These are phyloP conservation scores for Rubus parviflorus DNA, from an alignment of 306 rosid species.

Conservation along the genomic window DNA sequence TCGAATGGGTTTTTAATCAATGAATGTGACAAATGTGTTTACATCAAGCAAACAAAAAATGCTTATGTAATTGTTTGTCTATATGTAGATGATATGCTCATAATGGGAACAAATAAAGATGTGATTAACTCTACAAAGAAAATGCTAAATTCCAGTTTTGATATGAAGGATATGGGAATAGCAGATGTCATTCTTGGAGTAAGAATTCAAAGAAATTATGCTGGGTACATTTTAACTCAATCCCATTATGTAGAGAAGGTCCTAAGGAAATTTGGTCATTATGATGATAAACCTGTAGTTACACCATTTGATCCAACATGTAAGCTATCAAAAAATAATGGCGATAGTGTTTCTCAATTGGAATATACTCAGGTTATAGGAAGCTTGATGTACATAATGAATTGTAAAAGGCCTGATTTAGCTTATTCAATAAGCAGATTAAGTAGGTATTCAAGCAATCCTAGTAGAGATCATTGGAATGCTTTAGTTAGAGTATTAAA, in stretches of 20 bases:
- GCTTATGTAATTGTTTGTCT: not conserved
- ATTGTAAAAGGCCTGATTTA: not conserved
- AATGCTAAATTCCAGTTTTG: not conserved
- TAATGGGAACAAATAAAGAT: not conserved
- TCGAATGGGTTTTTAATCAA: not conserved
- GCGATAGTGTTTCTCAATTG: not conserved
- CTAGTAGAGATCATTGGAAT: not conserved
- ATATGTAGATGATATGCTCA: not conserved
- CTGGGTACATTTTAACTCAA: not conserved
- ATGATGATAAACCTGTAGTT: not conserved
- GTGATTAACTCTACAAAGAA: not conserved
- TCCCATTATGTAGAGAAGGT: not conserved
- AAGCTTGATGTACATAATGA: not conserved
- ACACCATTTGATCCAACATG: not conserved
- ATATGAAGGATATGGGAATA: not conserved
- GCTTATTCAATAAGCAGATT: not conserved
- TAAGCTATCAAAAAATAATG: not conserved
- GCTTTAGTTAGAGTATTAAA: not conserved
- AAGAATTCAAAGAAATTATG: not conserved
- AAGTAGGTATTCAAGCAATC: not conserved
- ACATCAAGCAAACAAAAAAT: not conserved
- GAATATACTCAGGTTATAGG: not conserved
- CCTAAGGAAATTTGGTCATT: not conserved
- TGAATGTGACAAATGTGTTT: not conserved
- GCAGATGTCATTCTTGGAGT: not conserved